A percentile compares a stretch with the other conserved stretches of the same genome.
Conservation (phyloP, 2,329 filamentous ascomycete species). For the Ophiobolus disseminans region DNA sequence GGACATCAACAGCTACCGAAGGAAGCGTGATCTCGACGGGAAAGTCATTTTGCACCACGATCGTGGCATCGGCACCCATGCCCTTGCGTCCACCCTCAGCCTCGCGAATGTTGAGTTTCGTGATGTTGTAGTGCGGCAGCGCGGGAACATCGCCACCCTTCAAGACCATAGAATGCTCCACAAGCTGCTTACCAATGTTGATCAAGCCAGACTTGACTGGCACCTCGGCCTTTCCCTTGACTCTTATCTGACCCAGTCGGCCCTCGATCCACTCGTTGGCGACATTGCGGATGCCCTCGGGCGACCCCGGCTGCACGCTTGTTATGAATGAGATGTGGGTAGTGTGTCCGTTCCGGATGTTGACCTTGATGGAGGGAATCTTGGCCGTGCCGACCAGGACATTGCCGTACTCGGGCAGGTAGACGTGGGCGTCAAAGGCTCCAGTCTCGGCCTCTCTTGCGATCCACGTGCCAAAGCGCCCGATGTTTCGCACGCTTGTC, state of each 20-base stretch:
- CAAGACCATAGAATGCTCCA: slow-evolving; percentile 78
- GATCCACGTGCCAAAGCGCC: slow-evolving; percentile 79
- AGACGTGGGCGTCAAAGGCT: slow-evolving; percentile 75
- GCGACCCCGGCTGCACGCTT: slow-evolving; percentile 76
- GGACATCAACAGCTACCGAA: slow-evolving; percentile 80
- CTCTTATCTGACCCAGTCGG: slow-evolving; percentile 71
- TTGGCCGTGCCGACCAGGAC: slow-evolving; percentile 77
- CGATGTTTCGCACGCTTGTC: slow-evolving; percentile 74
- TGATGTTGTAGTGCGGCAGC: slow-evolving; percentile 83
- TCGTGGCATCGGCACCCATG: slow-evolving; percentile 80
- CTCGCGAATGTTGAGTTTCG: slow-evolving; percentile 80
- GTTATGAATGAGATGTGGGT: slow-evolving; percentile 82
- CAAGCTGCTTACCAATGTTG: slow-evolving; percentile 75
- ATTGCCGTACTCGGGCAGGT: slow-evolving; percentile 82
- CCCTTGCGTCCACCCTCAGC: slow-evolving; percentile 64
- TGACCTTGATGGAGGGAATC: slow-evolving; percentile 77
- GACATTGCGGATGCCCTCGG: slow-evolving; percentile 77
- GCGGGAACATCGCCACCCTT: slow-evolving; percentile 76
- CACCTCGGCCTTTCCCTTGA: slow-evolving; percentile 77
- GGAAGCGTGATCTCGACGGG: slow-evolving; percentile 80
- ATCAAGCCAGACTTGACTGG: slow-evolving; percentile 80
- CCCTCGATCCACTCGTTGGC: slow-evolving; percentile 90
- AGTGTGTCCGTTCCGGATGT: slow-evolving; percentile 76
- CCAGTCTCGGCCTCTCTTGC: slow-evolving; percentile 77
- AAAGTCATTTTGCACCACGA: slow-evolving; percentile 77